phyloP scores from a whole-genome alignment of 345 rosid genomes.

The Nasturtium officinale region DNA sequence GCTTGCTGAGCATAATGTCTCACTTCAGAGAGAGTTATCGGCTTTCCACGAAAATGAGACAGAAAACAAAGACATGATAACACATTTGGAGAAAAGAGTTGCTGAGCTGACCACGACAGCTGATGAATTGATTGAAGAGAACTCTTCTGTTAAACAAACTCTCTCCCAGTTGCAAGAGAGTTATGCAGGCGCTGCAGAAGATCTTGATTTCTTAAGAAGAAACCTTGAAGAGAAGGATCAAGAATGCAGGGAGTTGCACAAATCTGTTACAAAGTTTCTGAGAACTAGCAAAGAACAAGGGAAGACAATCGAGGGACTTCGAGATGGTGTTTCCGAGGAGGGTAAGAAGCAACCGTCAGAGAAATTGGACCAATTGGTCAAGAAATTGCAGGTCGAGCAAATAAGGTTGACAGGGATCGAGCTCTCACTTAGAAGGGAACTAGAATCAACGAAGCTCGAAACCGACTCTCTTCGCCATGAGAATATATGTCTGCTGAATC shows the following conservation, averaged over 20 bases:
- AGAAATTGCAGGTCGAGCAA: slow-evolving; percentile 75
- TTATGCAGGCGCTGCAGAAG: slow-evolving; percentile 54
- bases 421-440: slow-evolving; percentile 73
- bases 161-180: slow-evolving; percentile 64
- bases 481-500: slow-evolving; percentile 73
- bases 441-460: slow-evolving; percentile 66
- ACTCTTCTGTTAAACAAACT: slow-evolving; percentile 52
- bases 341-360: slow-evolving; percentile 50
- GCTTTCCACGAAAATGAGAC: slow-evolving; percentile 68
- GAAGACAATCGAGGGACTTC: slow-evolving; percentile 83
- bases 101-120: slow-evolving; percentile 56
- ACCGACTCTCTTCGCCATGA: slow-evolving; percentile 81
- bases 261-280: slow-evolving; percentile 62
- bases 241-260: slow-evolving; percentile 90
- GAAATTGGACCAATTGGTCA: slow-evolving; percentile 51
- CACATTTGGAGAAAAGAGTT: slow-evolving; percentile 62
- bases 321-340: slow-evolving; percentile 55
- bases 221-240: slow-evolving; percentile 82
- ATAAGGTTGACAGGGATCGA: slow-evolving; percentile 83
- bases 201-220: slow-evolving; percentile 57
- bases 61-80: slow-evolving; percentile 60
- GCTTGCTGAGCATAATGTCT: slow-evolving; percentile 95
- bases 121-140: slow-evolving; percentile 59
- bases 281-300: slow-evolving; percentile 85
- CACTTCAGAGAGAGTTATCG: slow-evolving; percentile 85